Evolutionary conservation across 805 yeast species (phyloP).

Genomic region (Groenewaldozyma salmanticensis): DNA sequence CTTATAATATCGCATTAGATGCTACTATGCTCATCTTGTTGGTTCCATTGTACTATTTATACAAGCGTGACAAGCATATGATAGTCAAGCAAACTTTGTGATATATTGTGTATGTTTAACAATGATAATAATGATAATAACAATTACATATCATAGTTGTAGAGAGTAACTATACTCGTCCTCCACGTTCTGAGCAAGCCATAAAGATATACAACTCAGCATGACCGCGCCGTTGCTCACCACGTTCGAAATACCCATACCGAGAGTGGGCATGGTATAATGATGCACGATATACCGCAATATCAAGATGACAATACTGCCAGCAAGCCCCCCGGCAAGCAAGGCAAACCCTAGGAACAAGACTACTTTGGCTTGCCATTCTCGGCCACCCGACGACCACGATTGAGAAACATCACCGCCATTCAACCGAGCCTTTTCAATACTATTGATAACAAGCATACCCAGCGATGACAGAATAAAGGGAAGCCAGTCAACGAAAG

Average conservation of each 20-base stretch:
- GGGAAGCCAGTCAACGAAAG: slow-evolving; percentile 95
- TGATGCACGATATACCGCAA: slow-evolving; percentile 75
- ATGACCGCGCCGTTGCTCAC: slow-evolving; percentile 68
- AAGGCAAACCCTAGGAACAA: slow-evolving; percentile 87
- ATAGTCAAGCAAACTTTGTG: too few species aligned
- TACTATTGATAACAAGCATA: slow-evolving; percentile 67
- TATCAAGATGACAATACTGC: slow-evolving; percentile 79
- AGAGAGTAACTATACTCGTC: slow-evolving; percentile 92
- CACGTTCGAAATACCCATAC: slow-evolving; percentile 90
- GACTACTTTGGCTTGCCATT: slow-evolving; percentile 91
- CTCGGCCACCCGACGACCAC: slow-evolving; percentile 36
- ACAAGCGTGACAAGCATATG: slow-evolving; percentile 48
- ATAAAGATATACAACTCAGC: slow-evolving; percentile 79
- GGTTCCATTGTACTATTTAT: slow-evolving; percentile 41
- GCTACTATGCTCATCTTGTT: slow-evolving; percentile 7
- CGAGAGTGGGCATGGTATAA: slow-evolving; percentile 75
- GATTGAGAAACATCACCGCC: slow-evolving; percentile 8
- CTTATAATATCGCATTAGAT: slow-evolving; percentile 14
- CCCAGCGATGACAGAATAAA: slow-evolving; percentile 81
- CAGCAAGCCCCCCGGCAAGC: slow-evolving; percentile 89
- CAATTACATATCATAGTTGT: slow-evolving; percentile 40
- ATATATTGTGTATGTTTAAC: not conserved
- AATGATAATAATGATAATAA: not conserved
- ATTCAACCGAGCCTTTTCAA: slow-evolving; percentile 52
- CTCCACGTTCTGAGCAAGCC: slow-evolving; percentile 93